Evolutionary conservation across 1,284 basidiomycete genomes (phyloP).

Genomic region (Amylostereum chailletii): DNA sequence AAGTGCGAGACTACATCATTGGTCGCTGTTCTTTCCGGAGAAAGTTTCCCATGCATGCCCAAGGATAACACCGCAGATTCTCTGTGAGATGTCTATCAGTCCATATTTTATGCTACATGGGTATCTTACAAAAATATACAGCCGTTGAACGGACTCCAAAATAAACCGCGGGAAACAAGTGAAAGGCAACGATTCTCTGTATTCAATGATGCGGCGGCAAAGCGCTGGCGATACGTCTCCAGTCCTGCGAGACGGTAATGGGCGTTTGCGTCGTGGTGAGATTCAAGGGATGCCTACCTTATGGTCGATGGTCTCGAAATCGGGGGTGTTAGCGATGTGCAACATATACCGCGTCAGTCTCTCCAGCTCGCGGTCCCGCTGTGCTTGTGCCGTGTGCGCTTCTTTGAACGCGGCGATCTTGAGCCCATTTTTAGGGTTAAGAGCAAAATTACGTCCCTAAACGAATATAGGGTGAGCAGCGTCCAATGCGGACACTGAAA

Average conservation of each 20-base stretch:
- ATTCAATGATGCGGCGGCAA: conserved; percentile 12
- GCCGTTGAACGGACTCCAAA: not conserved
- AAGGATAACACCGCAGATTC: too few species aligned
- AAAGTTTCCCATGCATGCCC: too few species aligned
- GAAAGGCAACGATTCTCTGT: not conserved
- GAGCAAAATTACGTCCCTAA: conserved; percentile 76
- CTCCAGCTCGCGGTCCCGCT: conserved; percentile 59
- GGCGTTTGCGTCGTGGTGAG: too few species aligned
- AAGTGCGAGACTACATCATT: too few species aligned
- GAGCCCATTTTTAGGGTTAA: conserved; percentile 79
- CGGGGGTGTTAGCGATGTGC: conserved; percentile 42
- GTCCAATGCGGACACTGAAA: not conserved
- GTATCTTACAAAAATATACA: not conserved
- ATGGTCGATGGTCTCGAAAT: conserved; percentile 51
- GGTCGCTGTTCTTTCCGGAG: too few species aligned
- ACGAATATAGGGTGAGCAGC: not conserved
- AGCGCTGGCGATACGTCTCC: conserved; percentile 20
- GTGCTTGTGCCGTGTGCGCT: conserved; percentile 53
- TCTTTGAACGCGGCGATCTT: conserved; percentile 79
- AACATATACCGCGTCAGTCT: conserved; percentile 59
- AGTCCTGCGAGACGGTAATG: conserved; percentile 13
- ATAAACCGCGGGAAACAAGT: not conserved
- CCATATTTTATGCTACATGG: conserved; percentile 17
- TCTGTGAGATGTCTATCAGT: too few species aligned
- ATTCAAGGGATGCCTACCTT: conserved; percentile 31